These are phyloP conservation scores for Saururus chinensis DNA, from an alignment of 164 flowering plant species.

Conservation along the genomic window DNA sequence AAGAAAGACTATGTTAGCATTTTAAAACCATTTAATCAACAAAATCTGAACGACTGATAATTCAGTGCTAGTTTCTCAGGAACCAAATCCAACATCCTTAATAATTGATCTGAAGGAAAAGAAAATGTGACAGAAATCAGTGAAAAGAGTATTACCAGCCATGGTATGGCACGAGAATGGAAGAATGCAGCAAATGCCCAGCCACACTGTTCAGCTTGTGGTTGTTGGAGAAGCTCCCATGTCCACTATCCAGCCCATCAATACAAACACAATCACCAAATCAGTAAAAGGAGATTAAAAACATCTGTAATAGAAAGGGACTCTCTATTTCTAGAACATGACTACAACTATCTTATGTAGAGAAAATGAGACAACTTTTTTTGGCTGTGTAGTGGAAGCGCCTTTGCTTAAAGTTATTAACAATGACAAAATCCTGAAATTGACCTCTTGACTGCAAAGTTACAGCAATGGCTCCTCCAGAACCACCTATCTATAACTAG, in stretches of 20 bases:
- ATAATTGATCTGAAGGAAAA: not conserved
- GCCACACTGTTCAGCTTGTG: conserved; percentile 32
- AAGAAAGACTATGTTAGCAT: not conserved
- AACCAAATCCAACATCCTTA: not conserved
- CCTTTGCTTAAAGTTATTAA: too few species aligned
- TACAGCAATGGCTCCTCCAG: too few species aligned
- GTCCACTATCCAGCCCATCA: conserved; percentile 33
- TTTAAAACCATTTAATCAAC: too few species aligned
- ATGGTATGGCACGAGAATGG: conserved; percentile 56
- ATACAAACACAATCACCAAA: not conserved
- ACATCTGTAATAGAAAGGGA: not conserved
- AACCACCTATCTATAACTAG: too few species aligned
- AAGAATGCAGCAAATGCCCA: conserved; percentile 52
- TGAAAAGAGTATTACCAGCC: conserved; percentile 31
- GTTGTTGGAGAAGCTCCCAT: conserved; percentile 45
- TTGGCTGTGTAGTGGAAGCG: too few species aligned
- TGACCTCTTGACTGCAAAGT: too few species aligned
- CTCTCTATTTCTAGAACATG: not conserved
- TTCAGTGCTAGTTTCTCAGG: not conserved
- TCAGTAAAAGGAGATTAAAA: not conserved
- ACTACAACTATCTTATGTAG: not conserved
- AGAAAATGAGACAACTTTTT: too few species aligned
- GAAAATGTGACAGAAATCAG: too few species aligned
- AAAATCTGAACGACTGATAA: not conserved
- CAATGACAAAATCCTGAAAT: too few species aligned